These are phyloP conservation scores for Wallacemonas rigidus DNA, from an alignment of 208 protist species.

Conservation along the genomic window DNA sequence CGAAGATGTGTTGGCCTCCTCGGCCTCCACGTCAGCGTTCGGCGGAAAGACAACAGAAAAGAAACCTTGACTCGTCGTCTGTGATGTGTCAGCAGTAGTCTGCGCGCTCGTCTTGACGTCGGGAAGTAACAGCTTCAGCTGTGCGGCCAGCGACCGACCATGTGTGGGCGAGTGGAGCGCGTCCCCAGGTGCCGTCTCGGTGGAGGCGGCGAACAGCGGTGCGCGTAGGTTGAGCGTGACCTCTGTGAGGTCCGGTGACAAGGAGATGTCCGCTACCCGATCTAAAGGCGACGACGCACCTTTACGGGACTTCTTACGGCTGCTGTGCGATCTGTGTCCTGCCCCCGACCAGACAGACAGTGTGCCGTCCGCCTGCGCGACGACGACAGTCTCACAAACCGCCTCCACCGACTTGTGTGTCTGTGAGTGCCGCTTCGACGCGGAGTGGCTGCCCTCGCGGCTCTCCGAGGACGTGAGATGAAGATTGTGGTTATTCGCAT, in stretches of 20 bases:
- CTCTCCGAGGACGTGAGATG: no score
- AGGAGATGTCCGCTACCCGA: not conserved
- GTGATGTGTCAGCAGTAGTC: not conserved
- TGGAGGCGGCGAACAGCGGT: not conserved
- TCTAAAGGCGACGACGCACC: not conserved
- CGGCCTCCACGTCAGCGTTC: no score
- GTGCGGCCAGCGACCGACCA: not conserved
- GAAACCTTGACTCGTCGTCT: not conserved
- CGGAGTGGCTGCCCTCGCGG: no score
- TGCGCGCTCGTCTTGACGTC: not conserved
- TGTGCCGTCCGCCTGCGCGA: not conserved
- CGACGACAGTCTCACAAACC: not conserved
- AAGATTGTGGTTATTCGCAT: no score
- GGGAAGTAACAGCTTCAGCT: not conserved
- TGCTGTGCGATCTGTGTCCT: not conserved
- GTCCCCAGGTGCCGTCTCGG: not conserved
- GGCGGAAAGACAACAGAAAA: not conserved
- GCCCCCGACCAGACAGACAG: slow-evolving; percentile 2
- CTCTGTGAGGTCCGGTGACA: not conserved
- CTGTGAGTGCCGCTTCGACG: no score
- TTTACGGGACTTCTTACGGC: not conserved
- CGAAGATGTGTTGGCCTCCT: no score
- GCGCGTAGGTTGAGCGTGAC: slow-evolving; percentile 1
- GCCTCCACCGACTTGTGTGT: not conserved
- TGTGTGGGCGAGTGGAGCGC: not conserved